Evolutionary conservation across 148 eudicot species (phyloP), one percentile per base, ranked within the genome.

Genomic region (Pharnaceum exiguum): DNA sequence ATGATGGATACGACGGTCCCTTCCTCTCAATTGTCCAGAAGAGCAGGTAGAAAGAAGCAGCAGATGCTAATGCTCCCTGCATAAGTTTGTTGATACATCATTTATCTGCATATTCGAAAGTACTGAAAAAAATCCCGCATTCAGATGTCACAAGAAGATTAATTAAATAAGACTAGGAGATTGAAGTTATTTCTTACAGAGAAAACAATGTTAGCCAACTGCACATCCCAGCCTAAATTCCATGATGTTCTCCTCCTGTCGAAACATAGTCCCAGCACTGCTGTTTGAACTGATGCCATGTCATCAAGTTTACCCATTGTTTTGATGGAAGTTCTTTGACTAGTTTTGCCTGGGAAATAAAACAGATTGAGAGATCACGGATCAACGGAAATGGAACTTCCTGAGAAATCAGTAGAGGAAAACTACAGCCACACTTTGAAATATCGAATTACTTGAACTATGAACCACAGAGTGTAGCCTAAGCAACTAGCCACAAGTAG

Each of bases 361-460:
- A 10, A 50, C 43, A 38, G 2, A 3, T 38, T 10, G 3, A 3
- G 11, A n/a, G n/a, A n/a, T n/a, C n/a, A n/a, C n/a, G n/a, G n/a
- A n/a, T n/a, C n/a, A n/a, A n/a, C n/a, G n/a, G n/a, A n/a, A n/a
- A n/a, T n/a, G n/a, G n/a, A n/a, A n/a, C n/a, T n/a, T n/a, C n/a
- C 11, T 38, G n/a, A n/a, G n/a, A n/a, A n/a, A 38, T 4, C 11
- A 13, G n/a, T 38, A 38, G 3, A 38, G 43, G n/a, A 11, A 13
- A 38, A 38, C 11, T 3, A 38, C 11, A 38, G 3, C 19, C 21
- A n/a, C 16, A 40, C 3, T 40, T 40, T 5, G 47, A 3, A 16
- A n/a, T n/a, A n/a, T n/a, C n/a, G n/a, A n/a, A n/a, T 43, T 43
- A 79, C 80, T 77, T 79, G 84, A 5, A 66, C 59, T 3, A 76